Conservation (phyloP, 2,329 filamentous ascomycete species). For the Diaporthe caulivora region DNA sequence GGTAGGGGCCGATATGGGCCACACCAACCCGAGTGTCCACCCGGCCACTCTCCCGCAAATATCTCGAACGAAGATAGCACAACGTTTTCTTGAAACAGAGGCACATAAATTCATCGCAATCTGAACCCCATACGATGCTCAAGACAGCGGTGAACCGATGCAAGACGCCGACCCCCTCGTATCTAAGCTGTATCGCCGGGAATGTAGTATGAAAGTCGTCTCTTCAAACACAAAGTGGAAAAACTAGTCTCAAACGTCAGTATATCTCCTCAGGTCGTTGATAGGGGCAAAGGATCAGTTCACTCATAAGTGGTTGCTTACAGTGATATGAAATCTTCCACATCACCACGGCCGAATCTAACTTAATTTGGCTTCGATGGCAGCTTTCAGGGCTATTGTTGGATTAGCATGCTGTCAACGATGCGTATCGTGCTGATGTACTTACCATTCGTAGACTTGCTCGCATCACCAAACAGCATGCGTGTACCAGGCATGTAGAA, state of each 20-base stretch:
- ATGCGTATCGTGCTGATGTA: constrained; percentile 22
- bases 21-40: neutral
- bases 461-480: constrained; percentile 94
- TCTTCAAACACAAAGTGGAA: neutral
- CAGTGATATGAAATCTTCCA: neutral
- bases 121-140: constrained; percentile 15
- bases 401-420: constrained; percentile 43
- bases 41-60: constrained; percentile 4
- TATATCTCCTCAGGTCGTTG: neutral
- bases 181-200: constrained; percentile 29
- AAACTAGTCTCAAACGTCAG: neutral
- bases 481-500: constrained; percentile 90
- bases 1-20: constrained; percentile 14
- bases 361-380: constrained; percentile 49
- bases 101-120: neutral
- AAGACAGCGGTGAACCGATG: constrained; percentile 23
- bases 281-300: too few relatives aligned
- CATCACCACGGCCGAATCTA: neutral
- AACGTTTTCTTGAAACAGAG: neutral
- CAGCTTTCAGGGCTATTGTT: constrained; percentile 54
- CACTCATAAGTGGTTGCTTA: neutral
- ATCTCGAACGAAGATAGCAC: neutral
- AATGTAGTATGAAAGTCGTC: neutral
- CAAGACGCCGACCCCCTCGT: constrained; percentile 7
- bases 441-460: constrained; percentile 83